phyloP scores from a whole-genome alignment of 768 basidiomycete genomes.

The Amanita brunnescens region DNA sequence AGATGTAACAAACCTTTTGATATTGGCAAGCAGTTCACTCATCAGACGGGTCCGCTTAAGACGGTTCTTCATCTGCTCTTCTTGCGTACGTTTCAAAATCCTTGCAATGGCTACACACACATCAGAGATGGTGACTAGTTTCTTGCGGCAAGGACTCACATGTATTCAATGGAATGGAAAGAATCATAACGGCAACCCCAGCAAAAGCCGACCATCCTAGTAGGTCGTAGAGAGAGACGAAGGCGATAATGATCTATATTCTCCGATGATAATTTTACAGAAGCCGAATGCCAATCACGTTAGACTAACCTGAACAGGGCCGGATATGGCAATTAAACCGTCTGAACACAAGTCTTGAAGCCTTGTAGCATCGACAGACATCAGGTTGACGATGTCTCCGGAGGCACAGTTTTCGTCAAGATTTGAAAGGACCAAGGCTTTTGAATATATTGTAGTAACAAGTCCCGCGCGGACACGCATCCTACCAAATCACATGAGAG shows the following conservation, averaged over 20 bases:
- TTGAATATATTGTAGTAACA: conserved; percentile 77
- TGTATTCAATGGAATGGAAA: conserved; percentile 71
- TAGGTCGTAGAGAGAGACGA: conserved; percentile 84
- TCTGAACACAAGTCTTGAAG: conserved; percentile 78
- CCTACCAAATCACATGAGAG: conserved; percentile 24
- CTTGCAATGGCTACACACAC: conserved; percentile 45
- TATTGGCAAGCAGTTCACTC: conserved; percentile 91
- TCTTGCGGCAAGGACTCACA: conserved; percentile 17
- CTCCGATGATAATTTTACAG: no score
- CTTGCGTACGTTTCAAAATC: conserved; percentile 66
- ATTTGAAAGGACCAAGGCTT: conserved; percentile 78
- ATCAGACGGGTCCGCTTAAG: conserved; percentile 79
- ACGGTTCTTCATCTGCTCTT: conserved; percentile 89
- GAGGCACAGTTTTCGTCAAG: conserved; percentile 76
- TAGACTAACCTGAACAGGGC: conserved; percentile 66
- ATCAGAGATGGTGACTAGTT: background rate
- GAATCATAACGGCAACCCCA: conserved; percentile 79
- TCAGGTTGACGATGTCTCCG: conserved; percentile 91
- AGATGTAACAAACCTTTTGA: conserved; percentile 78
- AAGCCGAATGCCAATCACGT: no score
- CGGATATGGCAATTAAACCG: conserved; percentile 78
- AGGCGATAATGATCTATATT: conserved; percentile 83
- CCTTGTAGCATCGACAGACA: conserved; percentile 79
- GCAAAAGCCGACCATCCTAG: conserved; percentile 90
- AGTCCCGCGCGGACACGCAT: conserved; percentile 91